Evolutionary conservation across 768 basidiomycete species (phyloP).

Genomic region (Tylopilus sp.): DNA sequence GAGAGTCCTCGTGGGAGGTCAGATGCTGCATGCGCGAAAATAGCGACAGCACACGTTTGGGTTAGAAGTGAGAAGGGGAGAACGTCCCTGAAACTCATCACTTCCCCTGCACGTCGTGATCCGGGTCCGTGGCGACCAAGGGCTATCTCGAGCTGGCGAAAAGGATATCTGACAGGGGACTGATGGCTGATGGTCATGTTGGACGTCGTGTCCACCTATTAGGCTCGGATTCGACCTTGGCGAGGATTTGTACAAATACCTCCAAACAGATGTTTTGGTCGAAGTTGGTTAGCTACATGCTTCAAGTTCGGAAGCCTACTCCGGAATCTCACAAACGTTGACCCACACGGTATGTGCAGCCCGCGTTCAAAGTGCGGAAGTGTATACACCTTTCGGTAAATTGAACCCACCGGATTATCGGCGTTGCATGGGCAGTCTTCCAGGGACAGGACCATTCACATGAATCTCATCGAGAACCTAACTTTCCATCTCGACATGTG

Average conservation of each 20-base stretch:
- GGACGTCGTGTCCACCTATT: not conserved
- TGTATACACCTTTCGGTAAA: not conserved
- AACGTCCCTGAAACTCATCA: conserved; percentile 9
- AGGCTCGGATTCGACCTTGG: not conserved
- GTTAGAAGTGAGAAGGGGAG: not conserved
- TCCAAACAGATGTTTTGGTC: not conserved
- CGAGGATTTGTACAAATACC: conserved; percentile 3
- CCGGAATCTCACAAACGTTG: not conserved
- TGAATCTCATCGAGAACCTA: conserved; percentile 15
- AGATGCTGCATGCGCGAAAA: not conserved
- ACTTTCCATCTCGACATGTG: conserved; percentile 7
- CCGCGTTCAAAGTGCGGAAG: not conserved
- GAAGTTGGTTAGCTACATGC: not conserved
- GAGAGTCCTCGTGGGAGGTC: conserved; percentile 13
- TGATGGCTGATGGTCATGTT: not conserved
- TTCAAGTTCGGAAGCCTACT: not conserved
- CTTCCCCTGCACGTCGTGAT: conserved; percentile 9
- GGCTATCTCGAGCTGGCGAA: not conserved
- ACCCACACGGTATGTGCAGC: not conserved
- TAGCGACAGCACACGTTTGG: not conserved
- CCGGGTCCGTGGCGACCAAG: not conserved
- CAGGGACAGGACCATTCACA: conserved; percentile 10
- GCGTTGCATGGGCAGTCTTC: not conserved
- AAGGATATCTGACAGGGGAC: not conserved
- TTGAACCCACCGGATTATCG: not conserved